Evolutionary conservation across 257 asterid species (phyloP).

Genomic region (Misopates orontium): DNA sequence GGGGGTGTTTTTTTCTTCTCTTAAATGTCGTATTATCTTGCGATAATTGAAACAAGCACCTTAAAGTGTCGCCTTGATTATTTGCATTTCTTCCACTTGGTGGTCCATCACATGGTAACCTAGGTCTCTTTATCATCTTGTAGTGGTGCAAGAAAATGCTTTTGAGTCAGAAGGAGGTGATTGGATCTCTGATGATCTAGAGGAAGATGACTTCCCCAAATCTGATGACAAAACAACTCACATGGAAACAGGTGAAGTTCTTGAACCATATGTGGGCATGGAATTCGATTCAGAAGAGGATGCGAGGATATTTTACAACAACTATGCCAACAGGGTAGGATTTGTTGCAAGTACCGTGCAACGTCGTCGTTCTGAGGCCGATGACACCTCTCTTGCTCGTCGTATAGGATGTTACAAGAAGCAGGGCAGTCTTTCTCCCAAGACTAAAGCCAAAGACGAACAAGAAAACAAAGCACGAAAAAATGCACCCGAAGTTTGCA

Average conservation of each 20-base stretch:
- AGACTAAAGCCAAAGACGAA: constrained; percentile 35
- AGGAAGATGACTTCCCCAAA: constrained; percentile 36
- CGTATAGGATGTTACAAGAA: constrained; percentile 65
- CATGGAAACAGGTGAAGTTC: constrained; percentile 34
- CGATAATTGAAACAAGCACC: too few relatives aligned
- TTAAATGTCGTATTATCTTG: too few relatives aligned
- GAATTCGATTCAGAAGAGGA: constrained; percentile 57
- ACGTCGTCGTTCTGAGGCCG: constrained; percentile 60
- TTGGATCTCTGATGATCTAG: constrained; percentile 36
- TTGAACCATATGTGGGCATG: constrained; percentile 59
- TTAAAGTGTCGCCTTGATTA: too few relatives aligned
- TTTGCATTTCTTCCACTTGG: too few relatives aligned
- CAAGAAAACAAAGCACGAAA: constrained; percentile 49
- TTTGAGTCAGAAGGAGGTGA: constrained; percentile 41
- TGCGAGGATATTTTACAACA: constrained; percentile 51
- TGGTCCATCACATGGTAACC: constrained; percentile 23
- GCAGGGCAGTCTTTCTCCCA: constrained; percentile 45
- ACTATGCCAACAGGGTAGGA: constrained; percentile 51
- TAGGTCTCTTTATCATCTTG: constrained; percentile 16
- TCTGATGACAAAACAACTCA: constrained; percentile 26
- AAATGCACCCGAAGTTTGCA: constrained; percentile 65
- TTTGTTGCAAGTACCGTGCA: constrained; percentile 60
- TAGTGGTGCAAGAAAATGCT: constrained; percentile 41
- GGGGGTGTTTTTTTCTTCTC: too few relatives aligned
- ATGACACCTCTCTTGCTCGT: constrained; percentile 60